Conservation (phyloP, 2,329 filamentous ascomycete species). For the Alternaria sp. region DNA sequence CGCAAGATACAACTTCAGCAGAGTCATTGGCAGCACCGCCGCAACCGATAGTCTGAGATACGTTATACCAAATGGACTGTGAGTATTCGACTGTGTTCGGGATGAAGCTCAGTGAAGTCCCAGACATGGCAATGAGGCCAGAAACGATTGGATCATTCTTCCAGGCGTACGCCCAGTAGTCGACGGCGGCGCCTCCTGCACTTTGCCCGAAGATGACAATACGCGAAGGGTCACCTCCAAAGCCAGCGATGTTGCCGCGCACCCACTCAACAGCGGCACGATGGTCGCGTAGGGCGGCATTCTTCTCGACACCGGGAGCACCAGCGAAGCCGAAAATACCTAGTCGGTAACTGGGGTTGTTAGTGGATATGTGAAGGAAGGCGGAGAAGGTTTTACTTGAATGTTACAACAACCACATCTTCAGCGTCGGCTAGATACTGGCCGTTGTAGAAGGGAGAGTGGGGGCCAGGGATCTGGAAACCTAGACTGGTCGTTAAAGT, state of each 20-base stretch:
- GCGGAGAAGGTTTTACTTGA: slow-evolving; percentile 28
- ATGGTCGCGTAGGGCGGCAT: slow-evolving; percentile 48
- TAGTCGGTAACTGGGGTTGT: slow-evolving; percentile 43
- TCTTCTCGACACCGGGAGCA: slow-evolving; percentile 46
- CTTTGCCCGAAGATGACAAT: slow-evolving; percentile 54
- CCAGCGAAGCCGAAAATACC: slow-evolving; percentile 54
- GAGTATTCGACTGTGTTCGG: slow-evolving; percentile 38
- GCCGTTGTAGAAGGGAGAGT: slow-evolving; percentile 41
- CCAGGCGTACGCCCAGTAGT: slow-evolving; percentile 61
- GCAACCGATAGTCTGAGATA: slow-evolving; percentile 52
- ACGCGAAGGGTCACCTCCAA: slow-evolving; percentile 52
- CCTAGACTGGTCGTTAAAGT: slow-evolving; percentile 21
- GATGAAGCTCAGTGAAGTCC: slow-evolving; percentile 52
- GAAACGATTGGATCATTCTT: slow-evolving; percentile 59
- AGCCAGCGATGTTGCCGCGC: slow-evolving; percentile 52
- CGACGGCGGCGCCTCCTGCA: slow-evolving; percentile 54
- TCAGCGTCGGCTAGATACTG: slow-evolving; percentile 39
- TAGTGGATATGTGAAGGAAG: neutral
- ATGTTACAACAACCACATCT: slow-evolving; percentile 45
- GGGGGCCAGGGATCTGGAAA: slow-evolving; percentile 37
- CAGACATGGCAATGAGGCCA: slow-evolving; percentile 60
- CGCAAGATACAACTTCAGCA: slow-evolving; percentile 47
- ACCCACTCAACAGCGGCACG: slow-evolving; percentile 51
- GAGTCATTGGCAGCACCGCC: slow-evolving; percentile 35
- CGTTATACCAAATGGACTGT: slow-evolving; percentile 47